These are phyloP conservation scores for Macrolepiota dolichaula DNA, from an alignment of 768 basidiomycete species.

Conservation along the genomic window DNA sequence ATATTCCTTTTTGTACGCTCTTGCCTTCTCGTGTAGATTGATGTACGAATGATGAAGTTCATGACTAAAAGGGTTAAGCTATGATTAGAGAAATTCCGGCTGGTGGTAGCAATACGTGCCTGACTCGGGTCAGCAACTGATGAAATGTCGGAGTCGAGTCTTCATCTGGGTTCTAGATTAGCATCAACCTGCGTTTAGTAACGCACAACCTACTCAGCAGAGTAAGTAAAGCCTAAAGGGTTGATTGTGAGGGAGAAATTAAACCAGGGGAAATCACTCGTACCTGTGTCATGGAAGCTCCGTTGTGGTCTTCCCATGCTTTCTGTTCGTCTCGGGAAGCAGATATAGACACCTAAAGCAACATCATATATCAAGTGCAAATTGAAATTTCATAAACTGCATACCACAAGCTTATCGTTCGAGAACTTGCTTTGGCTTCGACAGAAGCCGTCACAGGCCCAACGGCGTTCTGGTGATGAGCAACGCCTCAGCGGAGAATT, in stretches of 20 bases:
- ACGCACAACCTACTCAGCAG: background rate
- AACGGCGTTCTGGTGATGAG: conserved; percentile 28
- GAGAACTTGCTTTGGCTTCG: background rate
- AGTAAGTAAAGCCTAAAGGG: background rate
- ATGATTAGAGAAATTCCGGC: background rate
- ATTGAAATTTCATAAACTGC: no score
- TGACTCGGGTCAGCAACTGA: conserved; percentile 27
- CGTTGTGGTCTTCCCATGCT: conserved; percentile 33
- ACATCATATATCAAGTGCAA: no score
- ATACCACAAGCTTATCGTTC: conserved; percentile 28
- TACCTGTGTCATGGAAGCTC: conserved; percentile 36
- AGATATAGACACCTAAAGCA: conserved; percentile 30
- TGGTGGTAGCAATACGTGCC: conserved; percentile 17
- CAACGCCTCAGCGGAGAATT: conserved; percentile 19
- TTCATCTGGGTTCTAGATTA: conserved; percentile 16
- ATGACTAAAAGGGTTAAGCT: conserved; percentile 19
- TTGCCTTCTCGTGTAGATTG: conserved; percentile 22
- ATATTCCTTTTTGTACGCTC: conserved; percentile 22
- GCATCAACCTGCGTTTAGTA: background rate
- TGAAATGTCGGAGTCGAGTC: conserved; percentile 26
- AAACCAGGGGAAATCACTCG: background rate
- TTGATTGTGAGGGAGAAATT: background rate
- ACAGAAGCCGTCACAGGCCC: conserved; percentile 18
- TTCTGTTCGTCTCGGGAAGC: conserved; percentile 35
- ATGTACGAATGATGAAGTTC: conserved; percentile 29